Percentiles rank a stretch among this genome's conserved stretches.
Conservation (phyloP, 140 eudicot species). For the Bidens hawaiensis region DNA sequence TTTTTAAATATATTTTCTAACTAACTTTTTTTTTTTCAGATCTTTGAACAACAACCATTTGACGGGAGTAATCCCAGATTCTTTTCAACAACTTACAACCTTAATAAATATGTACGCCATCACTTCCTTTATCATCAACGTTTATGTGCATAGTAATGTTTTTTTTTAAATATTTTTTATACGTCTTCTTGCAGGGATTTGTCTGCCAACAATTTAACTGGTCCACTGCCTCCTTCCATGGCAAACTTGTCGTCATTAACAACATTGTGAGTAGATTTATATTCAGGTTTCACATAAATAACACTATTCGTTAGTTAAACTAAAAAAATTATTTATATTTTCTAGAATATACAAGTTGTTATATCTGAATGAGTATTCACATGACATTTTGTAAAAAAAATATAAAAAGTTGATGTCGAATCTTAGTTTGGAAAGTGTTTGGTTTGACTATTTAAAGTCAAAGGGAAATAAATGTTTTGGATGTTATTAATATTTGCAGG, state of each 20-base stretch:
- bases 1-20: conserved; percentile 2
- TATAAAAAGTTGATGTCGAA: neutral
- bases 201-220: conserved; percentile 68
- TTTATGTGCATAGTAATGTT: neutral
- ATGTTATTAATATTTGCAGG: conserved; percentile 42
- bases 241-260: conserved; percentile 59
- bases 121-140: conserved; percentile 1
- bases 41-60: conserved; percentile 60
- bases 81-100: conserved; percentile 53
- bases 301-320: neutral
- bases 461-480: neutral
- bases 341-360: neutral
- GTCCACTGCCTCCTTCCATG: conserved; percentile 85
- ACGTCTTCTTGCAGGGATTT: conserved; percentile 61
- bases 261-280: conserved; percentile 53
- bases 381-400: neutral
- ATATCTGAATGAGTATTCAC: neutral
- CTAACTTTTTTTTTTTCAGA: conserved; percentile 35
- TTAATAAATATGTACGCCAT: conserved; percentile 53
- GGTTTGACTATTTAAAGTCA: conserved; percentile 6
- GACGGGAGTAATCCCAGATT: conserved; percentile 79
- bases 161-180: neutral
- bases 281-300: neutral
- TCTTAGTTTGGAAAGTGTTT: conserved; percentile 1
- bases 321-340: neutral